Percentiles rank a stretch among this genome's conserved stretches.
Evolutionary conservation across 176 grass and related monocot genomes (phyloP).

Genomic region (Phragmites australis): DNA sequence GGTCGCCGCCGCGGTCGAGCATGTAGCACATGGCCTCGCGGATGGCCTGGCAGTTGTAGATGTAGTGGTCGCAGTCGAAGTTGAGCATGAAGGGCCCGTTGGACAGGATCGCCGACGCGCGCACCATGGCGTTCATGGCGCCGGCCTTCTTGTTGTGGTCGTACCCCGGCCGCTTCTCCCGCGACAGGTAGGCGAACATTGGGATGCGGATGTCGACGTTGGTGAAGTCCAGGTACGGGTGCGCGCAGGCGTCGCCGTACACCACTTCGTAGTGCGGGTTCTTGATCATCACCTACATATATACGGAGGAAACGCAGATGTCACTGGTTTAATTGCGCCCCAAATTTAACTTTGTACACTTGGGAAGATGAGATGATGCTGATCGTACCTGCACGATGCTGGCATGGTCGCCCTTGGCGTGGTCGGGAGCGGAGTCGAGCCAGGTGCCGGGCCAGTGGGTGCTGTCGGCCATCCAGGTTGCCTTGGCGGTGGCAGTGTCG

Average conservation of each 20-base stretch:
- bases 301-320: too few species aligned
- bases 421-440: constrained; percentile 58
- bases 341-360: too few species aligned
- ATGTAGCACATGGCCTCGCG: constrained; percentile 93
- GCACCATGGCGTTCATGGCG: constrained; percentile 90
- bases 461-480: constrained; percentile 84
- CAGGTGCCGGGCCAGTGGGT: constrained; percentile 86
- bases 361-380: too few species aligned
- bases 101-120: constrained; percentile 81
- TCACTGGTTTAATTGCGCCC: too few species aligned
- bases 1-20: constrained; percentile 87
- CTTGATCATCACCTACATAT: constrained; percentile 61
- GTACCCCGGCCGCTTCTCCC: constrained; percentile 84
- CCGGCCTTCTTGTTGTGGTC: constrained; percentile 98
- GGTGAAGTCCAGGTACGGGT: constrained; percentile 70
- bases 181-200: constrained; percentile 83
- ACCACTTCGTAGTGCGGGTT: constrained; percentile 55
- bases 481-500: constrained; percentile 26
- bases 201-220: constrained; percentile 73
- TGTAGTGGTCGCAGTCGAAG: constrained; percentile 99
- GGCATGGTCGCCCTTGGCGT: constrained; percentile 84
- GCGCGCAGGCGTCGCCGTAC: constrained; percentile 42
- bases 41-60: constrained; percentile 79
- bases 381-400: constrained; percentile 59
- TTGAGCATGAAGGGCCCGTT: constrained; percentile 95